Conservation (phyloP, 129 eudicot genomes). For the Lactuca sativa region DNA sequence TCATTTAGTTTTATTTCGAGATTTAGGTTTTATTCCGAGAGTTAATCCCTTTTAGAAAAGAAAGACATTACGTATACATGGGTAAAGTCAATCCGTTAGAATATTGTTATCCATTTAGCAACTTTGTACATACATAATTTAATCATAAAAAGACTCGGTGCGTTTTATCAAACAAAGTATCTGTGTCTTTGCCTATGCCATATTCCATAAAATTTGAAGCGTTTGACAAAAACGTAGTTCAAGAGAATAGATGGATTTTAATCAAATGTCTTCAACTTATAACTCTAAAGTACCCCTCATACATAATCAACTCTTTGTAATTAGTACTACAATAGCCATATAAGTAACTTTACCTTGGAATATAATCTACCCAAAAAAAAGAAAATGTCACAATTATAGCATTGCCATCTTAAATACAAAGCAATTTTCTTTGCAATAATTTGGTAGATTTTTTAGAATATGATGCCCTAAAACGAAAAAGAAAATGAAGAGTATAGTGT, state of each 20-base stretch:
- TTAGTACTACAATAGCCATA: neutral
- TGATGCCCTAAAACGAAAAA: no score
- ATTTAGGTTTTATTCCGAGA: no score
- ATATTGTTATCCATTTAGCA: no score
- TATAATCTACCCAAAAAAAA: neutral
- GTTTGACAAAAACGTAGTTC: neutral
- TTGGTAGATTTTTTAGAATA: no score
- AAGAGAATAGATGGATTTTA: neutral
- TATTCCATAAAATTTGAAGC: neutral
- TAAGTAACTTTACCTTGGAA: neutral
- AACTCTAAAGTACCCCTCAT: neutral
- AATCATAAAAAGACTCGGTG: neutral
- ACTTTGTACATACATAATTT: no score
- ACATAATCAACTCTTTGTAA: neutral
- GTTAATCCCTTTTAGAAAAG: no score
- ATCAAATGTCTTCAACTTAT: neutral
- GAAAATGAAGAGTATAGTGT: no score
- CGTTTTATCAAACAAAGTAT: neutral
- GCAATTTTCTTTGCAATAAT: neutral
- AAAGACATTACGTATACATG: no score
- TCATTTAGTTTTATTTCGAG: no score
- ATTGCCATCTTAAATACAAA: neutral
- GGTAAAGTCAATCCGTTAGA: no score
- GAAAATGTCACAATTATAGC: neutral
- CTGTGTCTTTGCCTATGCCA: neutral